Percentiles rank a stretch among this genome's conserved stretches.
These are phyloP conservation scores for Gentiana dahurica DNA, from an alignment of 257 asterid genomes.

Conservation along the genomic window DNA sequence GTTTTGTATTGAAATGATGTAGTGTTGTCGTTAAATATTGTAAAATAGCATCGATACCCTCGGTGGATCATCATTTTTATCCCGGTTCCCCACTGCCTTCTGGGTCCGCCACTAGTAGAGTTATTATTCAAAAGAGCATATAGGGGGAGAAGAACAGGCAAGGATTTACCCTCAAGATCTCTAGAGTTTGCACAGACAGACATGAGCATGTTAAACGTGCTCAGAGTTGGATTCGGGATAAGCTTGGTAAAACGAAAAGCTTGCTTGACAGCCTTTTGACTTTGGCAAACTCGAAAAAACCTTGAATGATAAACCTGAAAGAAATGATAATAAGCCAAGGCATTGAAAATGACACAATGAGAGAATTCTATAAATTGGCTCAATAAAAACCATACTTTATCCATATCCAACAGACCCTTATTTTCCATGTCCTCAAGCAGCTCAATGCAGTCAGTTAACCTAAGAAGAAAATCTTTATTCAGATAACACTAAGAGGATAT, in stretches of 20 bases:
- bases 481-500: neutral
- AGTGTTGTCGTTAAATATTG: too few relatives aligned
- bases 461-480: constrained; percentile 6
- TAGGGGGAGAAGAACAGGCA: constrained; percentile 1
- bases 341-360: constrained; percentile 12
- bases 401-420: constrained; percentile 65
- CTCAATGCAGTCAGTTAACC: constrained; percentile 73
- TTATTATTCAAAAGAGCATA: neutral
- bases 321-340: constrained; percentile 9
- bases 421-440: constrained; percentile 84
- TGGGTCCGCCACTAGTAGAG: too few relatives aligned
- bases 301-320: constrained; percentile 79
- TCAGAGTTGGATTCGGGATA: constrained; percentile 74
- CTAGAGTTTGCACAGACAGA: constrained; percentile 83
- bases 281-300: constrained; percentile 70
- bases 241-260: constrained; percentile 77
- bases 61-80: too few relatives aligned
- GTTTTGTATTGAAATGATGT: too few relatives aligned
- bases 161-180: constrained; percentile 57
- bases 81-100: too few relatives aligned
- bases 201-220: constrained; percentile 97
- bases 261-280: constrained; percentile 68
- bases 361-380: constrained; percentile 9
- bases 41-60: too few relatives aligned
- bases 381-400: constrained; percentile 43